A percentile compares a stretch with the other conserved stretches of the same genome.
Conservation (phyloP, 768 basidiomycete genomes). For the Coprinopsis sp. region DNA sequence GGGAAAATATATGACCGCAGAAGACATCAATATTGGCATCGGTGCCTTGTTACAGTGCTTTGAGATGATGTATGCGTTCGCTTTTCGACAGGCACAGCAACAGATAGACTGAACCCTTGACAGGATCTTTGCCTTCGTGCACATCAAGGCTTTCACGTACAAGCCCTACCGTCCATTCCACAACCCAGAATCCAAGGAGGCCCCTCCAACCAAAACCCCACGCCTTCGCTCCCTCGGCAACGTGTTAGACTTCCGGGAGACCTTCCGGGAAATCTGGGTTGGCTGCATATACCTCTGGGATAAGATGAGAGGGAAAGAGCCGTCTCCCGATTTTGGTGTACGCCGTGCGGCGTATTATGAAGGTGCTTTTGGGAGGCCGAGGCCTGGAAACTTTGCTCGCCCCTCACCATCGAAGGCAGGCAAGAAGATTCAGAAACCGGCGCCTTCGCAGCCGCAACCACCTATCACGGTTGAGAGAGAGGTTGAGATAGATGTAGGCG, state of each 20-base stretch:
- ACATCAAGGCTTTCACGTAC: constrained; percentile 71
- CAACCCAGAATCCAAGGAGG: constrained; percentile 23
- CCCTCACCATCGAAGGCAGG: constrained; percentile 10
- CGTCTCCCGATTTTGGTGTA: constrained; percentile 40
- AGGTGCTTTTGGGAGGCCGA: constrained; percentile 37
- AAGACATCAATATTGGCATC: constrained; percentile 68
- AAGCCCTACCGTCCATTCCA: constrained; percentile 46
- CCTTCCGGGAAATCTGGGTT: constrained; percentile 54
- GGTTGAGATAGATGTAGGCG: constrained; percentile 37
- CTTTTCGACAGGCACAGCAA: not conserved
- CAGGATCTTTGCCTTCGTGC: constrained; percentile 64
- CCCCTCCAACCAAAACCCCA: constrained; percentile 39
- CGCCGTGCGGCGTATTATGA: constrained; percentile 40
- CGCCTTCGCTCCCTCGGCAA: constrained; percentile 55
- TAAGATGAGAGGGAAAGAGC: constrained; percentile 51
- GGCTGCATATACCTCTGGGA: constrained; percentile 57
- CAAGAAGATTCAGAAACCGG: constrained; percentile 7
- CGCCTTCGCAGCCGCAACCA: constrained; percentile 11
- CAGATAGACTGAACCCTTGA: not conserved
- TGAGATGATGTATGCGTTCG: constrained; percentile 64
- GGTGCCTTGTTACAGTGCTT: constrained; percentile 64
- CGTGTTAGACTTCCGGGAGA: constrained; percentile 68
- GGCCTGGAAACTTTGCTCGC: constrained; percentile 13
- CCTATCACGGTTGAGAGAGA: constrained; percentile 37
- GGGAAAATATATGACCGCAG: constrained; percentile 68